These are phyloP conservation scores for Diutina scorzettiae DNA, from an alignment of 1,139 yeast genomes.

Conservation along the genomic window DNA sequence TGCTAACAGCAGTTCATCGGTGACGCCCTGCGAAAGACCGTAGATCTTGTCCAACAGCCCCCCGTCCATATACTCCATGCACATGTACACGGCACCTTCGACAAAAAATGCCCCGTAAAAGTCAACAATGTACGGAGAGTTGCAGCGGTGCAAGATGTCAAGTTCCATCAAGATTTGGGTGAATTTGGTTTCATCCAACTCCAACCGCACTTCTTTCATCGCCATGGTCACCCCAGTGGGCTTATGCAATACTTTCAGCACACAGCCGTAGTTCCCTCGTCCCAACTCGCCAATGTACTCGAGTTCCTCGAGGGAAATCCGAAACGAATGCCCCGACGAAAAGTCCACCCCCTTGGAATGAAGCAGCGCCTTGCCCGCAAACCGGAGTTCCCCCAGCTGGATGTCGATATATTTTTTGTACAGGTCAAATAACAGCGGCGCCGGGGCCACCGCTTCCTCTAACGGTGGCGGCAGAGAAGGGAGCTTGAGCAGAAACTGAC, in stretches of 20 bases:
- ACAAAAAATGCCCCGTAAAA: slow-evolving; percentile 95
- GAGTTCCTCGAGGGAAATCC: slow-evolving; percentile 77
- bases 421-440: slow-evolving; percentile 50
- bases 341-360: slow-evolving; percentile 90
- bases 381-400: slow-evolving; percentile 81
- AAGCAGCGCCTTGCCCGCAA: slow-evolving; percentile 85
- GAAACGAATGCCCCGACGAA: slow-evolving; percentile 75
- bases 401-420: slow-evolving; percentile 84
- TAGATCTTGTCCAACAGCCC: slow-evolving; percentile 87
- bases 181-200: slow-evolving; percentile 82
- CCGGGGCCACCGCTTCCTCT: background rate
- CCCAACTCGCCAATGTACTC: slow-evolving; percentile 83
- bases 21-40: slow-evolving; percentile 55
- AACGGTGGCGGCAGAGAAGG: slow-evolving; percentile 4
- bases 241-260: slow-evolving; percentile 79
- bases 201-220: slow-evolving; percentile 90
- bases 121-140: slow-evolving; percentile 83
- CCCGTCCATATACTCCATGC: slow-evolving; percentile 98
- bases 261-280: slow-evolving; percentile 92
- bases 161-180: slow-evolving; percentile 92
- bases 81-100: slow-evolving; percentile 97
- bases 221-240: slow-evolving; percentile 96
- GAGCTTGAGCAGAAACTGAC: slow-evolving; percentile 28
- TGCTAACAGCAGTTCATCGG: slow-evolving; percentile 65
- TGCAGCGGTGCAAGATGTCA: slow-evolving; percentile 84